Evolutionary conservation across 1,139 yeast species (phyloP), one percentile per base, ranked within the genome.

Genomic region (Sugiyamaella grinbergsii): DNA sequence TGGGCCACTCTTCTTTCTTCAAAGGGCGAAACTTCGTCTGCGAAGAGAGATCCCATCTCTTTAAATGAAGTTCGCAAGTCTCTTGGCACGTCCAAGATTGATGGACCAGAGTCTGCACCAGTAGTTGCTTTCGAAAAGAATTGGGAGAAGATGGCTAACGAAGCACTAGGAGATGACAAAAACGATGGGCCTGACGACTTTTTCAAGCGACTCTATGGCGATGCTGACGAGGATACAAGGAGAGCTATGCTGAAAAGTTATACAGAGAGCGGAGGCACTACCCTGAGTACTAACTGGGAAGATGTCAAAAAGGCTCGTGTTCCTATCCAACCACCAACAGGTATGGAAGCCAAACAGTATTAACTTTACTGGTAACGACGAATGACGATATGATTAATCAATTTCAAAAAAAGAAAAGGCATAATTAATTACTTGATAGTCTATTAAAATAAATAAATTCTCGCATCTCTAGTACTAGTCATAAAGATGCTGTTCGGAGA

Each of bases 201-300:
- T 62, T 93, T 94, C 72, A 78, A 82, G 58, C 76, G 81, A 55
- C 67, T 94, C 10, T 94, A 85, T 70, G 77, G 79, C 36, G 82
- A 79, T 58, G 94, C 95, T 0, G 96, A 90, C 64, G 95, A 86
- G 8, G 96, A 93, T 62, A 85, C 96, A 0, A 76, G 76, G 59
- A 77, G 95, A 52, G 99, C 99, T 1, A 94, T 94, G 98, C 86
- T 89, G 94, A 94, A 94, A 71, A 88, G 96, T 49, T 93, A 81
- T 63, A 76, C 81, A n/a, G 97, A 94, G 69, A 87, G 96, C 60
- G 86, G 87, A 58, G 99, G 99, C 16, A 94, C 98, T 0, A 82
- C 95, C 1, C 73, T 94, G 55, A 88, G 95, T 46, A 94, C 98
- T 5, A 86, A 88, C 65, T 94, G 99, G 99, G 79, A 73, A n/a